Conservation (phyloP, 2,329 filamentous ascomycete species). For the Aplosporella prunicola region DNA sequence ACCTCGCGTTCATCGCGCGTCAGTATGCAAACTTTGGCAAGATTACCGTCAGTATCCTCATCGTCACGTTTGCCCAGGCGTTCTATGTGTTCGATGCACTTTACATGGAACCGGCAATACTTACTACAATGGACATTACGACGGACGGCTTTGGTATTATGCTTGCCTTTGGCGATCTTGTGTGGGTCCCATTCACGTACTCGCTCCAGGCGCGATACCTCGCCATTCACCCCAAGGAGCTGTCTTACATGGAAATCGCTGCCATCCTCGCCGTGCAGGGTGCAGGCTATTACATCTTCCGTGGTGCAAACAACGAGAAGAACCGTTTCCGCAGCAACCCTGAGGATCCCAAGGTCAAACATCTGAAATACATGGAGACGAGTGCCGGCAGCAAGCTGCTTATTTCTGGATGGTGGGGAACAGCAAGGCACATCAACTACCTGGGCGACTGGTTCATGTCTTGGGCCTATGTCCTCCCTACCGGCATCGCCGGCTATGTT, state of each 20-base stretch:
- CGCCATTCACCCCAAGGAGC: constrained; percentile 67
- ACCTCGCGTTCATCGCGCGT: constrained; percentile 74
- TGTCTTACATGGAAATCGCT: constrained; percentile 58
- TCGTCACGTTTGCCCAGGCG: constrained; percentile 67
- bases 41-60: constrained; percentile 75
- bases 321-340: constrained; percentile 87
- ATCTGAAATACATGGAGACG: constrained; percentile 81
- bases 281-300: constrained; percentile 83
- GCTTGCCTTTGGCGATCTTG: constrained; percentile 84
- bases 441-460: constrained; percentile 90
- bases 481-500: constrained; percentile 71
- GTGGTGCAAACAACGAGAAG: constrained; percentile 88
- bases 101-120: constrained; percentile 77
- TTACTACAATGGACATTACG: constrained; percentile 92
- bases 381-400: constrained; percentile 71
- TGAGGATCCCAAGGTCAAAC: constrained; percentile 63
- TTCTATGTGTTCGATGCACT: constrained; percentile 78
- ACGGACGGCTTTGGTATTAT: constrained; percentile 93
- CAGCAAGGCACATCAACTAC: constrained; percentile 90
- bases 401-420: constrained; percentile 86
- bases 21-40: constrained; percentile 80
- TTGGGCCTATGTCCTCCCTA: constrained; percentile 84
- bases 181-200: constrained; percentile 89
- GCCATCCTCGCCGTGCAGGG: constrained; percentile 58
- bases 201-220: constrained; percentile 78